Evolutionary conservation across 139 green algal genomes (phyloP).

Genomic region (Asterochloris sp.): DNA sequence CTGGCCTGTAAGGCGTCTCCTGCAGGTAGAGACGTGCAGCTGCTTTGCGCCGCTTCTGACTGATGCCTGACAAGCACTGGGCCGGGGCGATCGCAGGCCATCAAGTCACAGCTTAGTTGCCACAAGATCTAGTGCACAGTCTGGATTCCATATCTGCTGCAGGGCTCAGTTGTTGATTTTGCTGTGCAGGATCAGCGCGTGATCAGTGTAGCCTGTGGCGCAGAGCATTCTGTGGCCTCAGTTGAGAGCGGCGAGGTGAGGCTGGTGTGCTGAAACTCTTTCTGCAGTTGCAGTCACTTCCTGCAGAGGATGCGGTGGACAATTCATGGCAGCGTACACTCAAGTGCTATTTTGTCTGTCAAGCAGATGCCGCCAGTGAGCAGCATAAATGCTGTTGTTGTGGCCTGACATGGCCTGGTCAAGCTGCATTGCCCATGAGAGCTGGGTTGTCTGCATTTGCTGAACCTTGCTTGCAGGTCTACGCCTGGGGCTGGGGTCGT

Average conservation of each 20-base stretch:
- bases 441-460: not conserved
- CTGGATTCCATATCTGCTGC: too few species aligned
- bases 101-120: too few species aligned
- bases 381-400: not conserved
- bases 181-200: conserved; percentile 44
- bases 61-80: too few species aligned
- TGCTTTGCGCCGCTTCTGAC: too few species aligned
- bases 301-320: not conserved
- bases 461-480: conserved; percentile 40
- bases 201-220: conserved; percentile 60
- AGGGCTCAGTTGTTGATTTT: not conserved
- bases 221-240: conserved; percentile 70
- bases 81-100: too few species aligned
- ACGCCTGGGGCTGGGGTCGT: conserved; percentile 76
- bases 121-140: too few species aligned
- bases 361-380: not conserved
- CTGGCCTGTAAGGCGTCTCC: too few species aligned
- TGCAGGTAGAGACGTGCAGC: too few species aligned
- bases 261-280: not conserved
- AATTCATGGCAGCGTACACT: not conserved
- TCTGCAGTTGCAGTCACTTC: not conserved
- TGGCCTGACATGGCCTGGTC: not conserved
- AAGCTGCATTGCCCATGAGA: not conserved
- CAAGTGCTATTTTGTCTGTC: not conserved
- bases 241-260: conserved; percentile 38